Percentiles rank a stretch among this genome's conserved stretches.
phyloP scores from a whole-genome alignment of 805 yeast species.

The Candida boleticola region DNA sequence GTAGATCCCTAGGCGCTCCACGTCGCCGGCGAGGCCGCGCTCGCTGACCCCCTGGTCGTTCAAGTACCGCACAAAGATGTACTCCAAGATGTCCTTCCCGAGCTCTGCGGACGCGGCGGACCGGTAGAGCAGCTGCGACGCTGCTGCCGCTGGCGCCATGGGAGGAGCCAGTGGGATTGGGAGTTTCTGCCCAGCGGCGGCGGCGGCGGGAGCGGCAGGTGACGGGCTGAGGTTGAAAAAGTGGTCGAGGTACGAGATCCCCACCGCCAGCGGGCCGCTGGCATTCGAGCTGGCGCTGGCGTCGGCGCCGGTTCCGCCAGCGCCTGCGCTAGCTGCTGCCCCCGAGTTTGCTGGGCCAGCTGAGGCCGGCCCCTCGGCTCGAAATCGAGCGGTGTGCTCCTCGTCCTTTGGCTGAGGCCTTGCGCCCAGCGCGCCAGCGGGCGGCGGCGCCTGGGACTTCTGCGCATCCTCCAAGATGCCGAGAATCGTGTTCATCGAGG shows the following conservation, averaged over 20 bases:
- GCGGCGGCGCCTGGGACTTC: too few species aligned
- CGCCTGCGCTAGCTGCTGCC: too few species aligned
- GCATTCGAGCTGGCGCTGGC: neutral
- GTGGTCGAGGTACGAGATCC: neutral
- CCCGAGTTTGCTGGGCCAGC: too few species aligned
- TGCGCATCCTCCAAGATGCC: conserved; percentile 6
- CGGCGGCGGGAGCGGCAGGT: neutral
- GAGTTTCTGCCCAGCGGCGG: too few species aligned
- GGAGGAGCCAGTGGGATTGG: neutral
- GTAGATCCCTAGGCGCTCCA: conserved; percentile 1
- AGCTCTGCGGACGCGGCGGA: conserved; percentile 3
- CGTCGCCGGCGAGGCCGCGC: neutral
- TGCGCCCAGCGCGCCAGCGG: too few species aligned
- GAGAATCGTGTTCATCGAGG: conserved; percentile 5
- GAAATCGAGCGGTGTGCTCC: too few species aligned
- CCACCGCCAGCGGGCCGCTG: neutral
- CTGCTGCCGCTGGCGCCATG: neutral
- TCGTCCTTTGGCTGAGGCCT: too few species aligned
- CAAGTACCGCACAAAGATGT: conserved; percentile 1
- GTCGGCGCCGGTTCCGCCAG: too few species aligned
- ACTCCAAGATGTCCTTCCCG: conserved; percentile 14
- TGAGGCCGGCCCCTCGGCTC: too few species aligned
- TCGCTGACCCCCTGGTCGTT: conserved; percentile 2
- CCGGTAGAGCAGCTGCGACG: neutral
- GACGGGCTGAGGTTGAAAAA: neutral